Evolutionary conservation across 208 protist species (phyloP).

Genomic region (Crithidia bombi): DNA sequence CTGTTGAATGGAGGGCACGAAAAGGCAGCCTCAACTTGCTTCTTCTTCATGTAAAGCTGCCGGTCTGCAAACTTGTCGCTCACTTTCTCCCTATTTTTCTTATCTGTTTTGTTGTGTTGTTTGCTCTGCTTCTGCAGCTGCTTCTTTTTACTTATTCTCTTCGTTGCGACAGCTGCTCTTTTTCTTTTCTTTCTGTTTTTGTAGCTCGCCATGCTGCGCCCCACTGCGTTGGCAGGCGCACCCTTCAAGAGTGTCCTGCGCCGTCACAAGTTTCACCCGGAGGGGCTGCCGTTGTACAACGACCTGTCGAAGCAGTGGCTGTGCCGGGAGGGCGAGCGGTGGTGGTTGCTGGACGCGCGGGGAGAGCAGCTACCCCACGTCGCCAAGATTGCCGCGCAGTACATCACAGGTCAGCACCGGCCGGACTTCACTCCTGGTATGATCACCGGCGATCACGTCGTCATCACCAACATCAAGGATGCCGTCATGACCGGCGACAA

Average conservation of each 20-base stretch:
- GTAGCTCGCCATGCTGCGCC: constrained; percentile 51
- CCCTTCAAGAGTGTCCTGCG: constrained; percentile 92
- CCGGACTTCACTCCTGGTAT: constrained; percentile 91
- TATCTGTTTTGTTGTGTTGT: constrained; percentile 3
- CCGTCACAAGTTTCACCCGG: constrained; percentile 88
- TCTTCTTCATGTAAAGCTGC: too few species aligned
- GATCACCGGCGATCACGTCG: constrained; percentile 89
- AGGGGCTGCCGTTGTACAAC: constrained; percentile 90
- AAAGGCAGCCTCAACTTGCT: too few species aligned
- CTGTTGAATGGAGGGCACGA: too few species aligned
- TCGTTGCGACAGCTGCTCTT: not conserved
- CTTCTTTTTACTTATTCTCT: not conserved
- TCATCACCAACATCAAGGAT: constrained; percentile 93
- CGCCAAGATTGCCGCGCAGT: constrained; percentile 81
- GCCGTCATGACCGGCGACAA: constrained; percentile 90
- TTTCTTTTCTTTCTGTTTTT: not conserved
- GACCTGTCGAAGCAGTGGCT: constrained; percentile 93
- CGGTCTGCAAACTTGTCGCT: too few species aligned
- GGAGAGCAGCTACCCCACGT: constrained; percentile 89
- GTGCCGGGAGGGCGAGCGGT: constrained; percentile 87
- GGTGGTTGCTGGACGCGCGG: constrained; percentile 90
- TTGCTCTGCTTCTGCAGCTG: not conserved
- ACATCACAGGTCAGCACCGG: constrained; percentile 91
- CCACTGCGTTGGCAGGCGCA: constrained; percentile 34
- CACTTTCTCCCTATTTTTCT: not conserved